Base-by-base conservation (phyloP, 345 rosid species). In the Gossypium thurberi region DNA sequence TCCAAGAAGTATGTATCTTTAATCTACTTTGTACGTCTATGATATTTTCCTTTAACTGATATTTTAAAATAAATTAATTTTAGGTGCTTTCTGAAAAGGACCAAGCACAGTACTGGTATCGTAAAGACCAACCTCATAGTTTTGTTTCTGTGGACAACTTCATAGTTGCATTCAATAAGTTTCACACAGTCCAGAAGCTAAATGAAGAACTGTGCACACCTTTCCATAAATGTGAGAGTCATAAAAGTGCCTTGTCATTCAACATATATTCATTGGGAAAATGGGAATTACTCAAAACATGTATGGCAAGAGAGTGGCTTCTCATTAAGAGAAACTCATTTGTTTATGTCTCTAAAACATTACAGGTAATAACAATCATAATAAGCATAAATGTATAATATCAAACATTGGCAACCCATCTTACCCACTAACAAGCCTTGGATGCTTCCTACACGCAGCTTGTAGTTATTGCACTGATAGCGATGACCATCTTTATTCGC, bases 1-100 rank as follows among this genome's bases (percentile, higher is more conserved):
- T 91, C 70, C 95, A 91, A 78, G 95, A 91, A 75, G 88, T 84
- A 78, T 6, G 79, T 65, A 18, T 47, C 28, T 18, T 71, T 72
- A 61, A 25, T 67, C 42, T n/a, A 23, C 44, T 18, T 72, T 23
- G 44, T 70, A 69, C 1, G 3, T 21, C 61, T 9, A 52, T 28
- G 28, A 4, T 18, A 55, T 61, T 40, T 73, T 50, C 58, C 59
- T 44, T 55, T 15, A 53, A 20, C 74, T 67, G 20, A 68, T 65
- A 11, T 60, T 62, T 43, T 65, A 56, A 9, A 40, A 10, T 23
- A 17, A 28, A 43, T 28, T 20, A 15, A 40, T 43, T 2, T 21
- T 42, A 82, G 87, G 93, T 90, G 3, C 80, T 89, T 15, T 92
- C 91, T 21, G 65, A 72, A 63, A 92, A 87, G 47, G 91, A 92